Base-by-base conservation (phyloP, 345 rosid species). In the Lepidium didymum region DNA sequence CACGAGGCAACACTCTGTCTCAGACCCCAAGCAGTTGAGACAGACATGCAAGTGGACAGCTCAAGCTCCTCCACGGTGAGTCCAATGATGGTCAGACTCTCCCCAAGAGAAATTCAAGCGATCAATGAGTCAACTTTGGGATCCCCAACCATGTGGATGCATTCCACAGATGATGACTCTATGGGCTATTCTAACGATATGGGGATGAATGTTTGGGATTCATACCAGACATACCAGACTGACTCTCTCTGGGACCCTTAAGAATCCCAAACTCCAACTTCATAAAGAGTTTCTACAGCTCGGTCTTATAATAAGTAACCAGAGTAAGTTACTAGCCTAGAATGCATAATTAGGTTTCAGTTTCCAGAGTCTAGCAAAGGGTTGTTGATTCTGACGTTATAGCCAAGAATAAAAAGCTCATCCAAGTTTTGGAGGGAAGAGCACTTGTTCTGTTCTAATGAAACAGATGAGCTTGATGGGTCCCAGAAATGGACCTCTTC, bases 51-150 rank as follows among this genome's bases (percentile, higher is more conserved):
- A 56, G 73, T 34, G 25, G 68, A 67, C 36, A 64, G 25, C 51
- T 37, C 69, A 13, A 74, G 64, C 69, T 54, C 78, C 13, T 61
- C 70, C 10, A 59, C 25, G 2, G 66, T 21, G 5, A 81, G 69
- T 41, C 97, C 95, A 5, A 62, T 69, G 19, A 81, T 81, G 15
- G 87, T 88, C 19, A 82, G 88, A 57, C 83, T 93, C 29, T 84
- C 96, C 0, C 81, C 83, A 2, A 87, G 86, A 50, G 89, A 93
- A 43, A 93, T 93, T 55, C 89, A 90, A 71, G 97, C 95, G 9
- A 91, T 91, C 49, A 94, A 87, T 8, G 96, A 94, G 58, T 81
- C 90, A 0, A 91, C 96, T 25, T 25, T 89, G 82, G 96, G 91
- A 61, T 92, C 98, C 7, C 98, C 98, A 1, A 81, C 80, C 62